Percentiles rank a stretch among this genome's conserved stretches.
These are phyloP conservation scores for Podospora fimiseda DNA, from an alignment of 495 filamentous ascomycete genomes.

Conservation along the genomic window DNA sequence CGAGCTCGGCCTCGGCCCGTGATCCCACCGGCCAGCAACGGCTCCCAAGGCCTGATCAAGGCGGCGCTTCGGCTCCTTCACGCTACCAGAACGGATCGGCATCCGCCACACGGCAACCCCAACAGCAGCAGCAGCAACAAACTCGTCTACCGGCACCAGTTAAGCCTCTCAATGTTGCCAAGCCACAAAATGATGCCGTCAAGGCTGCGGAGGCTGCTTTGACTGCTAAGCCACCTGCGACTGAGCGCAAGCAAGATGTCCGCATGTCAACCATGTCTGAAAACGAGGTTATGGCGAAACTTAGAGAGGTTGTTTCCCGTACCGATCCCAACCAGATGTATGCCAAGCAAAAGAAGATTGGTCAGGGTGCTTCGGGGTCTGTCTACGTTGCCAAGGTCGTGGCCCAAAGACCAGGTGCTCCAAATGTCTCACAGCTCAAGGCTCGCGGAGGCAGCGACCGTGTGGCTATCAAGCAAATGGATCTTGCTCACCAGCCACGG, in stretches of 20 bases:
- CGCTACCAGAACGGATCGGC: slow-evolving; percentile 37
- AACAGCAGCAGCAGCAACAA: slow-evolving; percentile 37
- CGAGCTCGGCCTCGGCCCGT: slow-evolving; percentile 27
- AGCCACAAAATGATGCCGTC: slow-evolving; percentile 62
- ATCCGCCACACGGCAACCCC: slow-evolving; percentile 28
- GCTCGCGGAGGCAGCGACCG: slow-evolving; percentile 57
- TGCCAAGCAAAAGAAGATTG: slow-evolving; percentile 98
- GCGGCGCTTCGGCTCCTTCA: slow-evolving; percentile 11
- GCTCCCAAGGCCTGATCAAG: slow-evolving; percentile 24
- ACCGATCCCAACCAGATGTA: slow-evolving; percentile 88
- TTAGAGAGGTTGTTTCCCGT: slow-evolving; percentile 87
- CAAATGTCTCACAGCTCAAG: slow-evolving; percentile 53
- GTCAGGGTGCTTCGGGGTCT: slow-evolving; percentile 93
- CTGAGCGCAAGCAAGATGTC: slow-evolving; percentile 72
- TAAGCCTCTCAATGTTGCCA: slow-evolving; percentile 90
- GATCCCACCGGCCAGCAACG: slow-evolving; percentile 24
- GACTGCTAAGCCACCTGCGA: slow-evolving; percentile 60
- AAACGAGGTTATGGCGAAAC: slow-evolving; percentile 89
- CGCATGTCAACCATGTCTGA: slow-evolving; percentile 98
- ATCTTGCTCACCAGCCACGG: slow-evolving; percentile 89
- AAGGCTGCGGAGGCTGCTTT: slow-evolving; percentile 78
- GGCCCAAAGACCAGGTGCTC: slow-evolving; percentile 55
- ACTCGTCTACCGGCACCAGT: slow-evolving; percentile 62
- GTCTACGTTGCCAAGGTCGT: slow-evolving; percentile 96
- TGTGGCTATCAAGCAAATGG: slow-evolving; percentile 99